Evolutionary conservation across 331 rosid species (phyloP), one percentile per base, ranked within the genome.

Genomic region (Malus hybrid): DNA sequence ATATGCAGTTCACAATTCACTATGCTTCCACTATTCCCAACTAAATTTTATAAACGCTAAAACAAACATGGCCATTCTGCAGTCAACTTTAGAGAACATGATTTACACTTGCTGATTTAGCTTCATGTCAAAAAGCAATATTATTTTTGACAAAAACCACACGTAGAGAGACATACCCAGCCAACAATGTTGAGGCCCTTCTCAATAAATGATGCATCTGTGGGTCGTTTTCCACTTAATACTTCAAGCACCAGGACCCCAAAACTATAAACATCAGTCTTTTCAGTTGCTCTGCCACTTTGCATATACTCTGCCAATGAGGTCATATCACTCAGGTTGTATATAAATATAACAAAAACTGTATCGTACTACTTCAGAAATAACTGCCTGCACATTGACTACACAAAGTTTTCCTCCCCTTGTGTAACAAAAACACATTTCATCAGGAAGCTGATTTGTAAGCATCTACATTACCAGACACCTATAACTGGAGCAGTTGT

Each of bases 221-320:
- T 92, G 16, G 99, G 99, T 69, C 97, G 92, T 85, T 92, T 94
- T 79, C 99, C 96, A 78, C 96, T 94, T 72, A 94, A 85, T 39
- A 94, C 96, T 88, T 94, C 99, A 57, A 94, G 99, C 73, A 89
- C 87, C 82, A 94, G 76, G 74, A 94, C 99, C 65, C 99, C 99
- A 72, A 94, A 94, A 87, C 99, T 94, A 81, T 94, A 94, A 29
- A 94, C 90, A 78, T 94, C 99, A 16, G 90, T 86, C 89, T 89
- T 94, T 85, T 94, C 99, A 76, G 97, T 94, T 77, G 99, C 99
- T 82, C 99, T 94, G 36, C 99, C 99, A 79, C 99, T 94, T 79
- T 94, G 99, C 99, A 94, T 94, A 73, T 94, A 94, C 86, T 94
- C 99, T 94, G 93, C 82, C 82, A 85, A 69, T 68, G 52, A 39